phyloP scores from a whole-genome alignment of 441 rosid species.

The Iberis amara region DNA sequence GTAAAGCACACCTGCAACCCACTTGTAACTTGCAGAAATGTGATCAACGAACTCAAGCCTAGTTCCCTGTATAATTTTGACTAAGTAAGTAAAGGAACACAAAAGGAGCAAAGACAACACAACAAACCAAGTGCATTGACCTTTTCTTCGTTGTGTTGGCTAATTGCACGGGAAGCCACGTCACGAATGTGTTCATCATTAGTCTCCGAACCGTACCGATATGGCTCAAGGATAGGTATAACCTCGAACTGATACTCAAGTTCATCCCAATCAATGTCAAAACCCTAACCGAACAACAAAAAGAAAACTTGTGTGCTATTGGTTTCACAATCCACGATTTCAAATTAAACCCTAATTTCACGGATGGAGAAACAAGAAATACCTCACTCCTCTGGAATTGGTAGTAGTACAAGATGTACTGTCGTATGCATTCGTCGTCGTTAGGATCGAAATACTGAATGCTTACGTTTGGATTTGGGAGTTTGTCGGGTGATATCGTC shows the following conservation, averaged over 20 bases:
- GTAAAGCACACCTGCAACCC: constrained; percentile 2
- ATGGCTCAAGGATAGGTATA: neutral
- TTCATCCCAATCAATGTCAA: constrained; percentile 20
- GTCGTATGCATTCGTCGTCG: constrained; percentile 21
- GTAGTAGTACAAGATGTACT: constrained; percentile 19
- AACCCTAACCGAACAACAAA: constrained; percentile 13
- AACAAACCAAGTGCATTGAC: neutral
- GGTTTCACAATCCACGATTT: no score
- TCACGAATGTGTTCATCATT: constrained; percentile 4
- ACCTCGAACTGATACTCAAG: neutral
- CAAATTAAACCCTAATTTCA: neutral
- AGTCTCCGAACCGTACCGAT: neutral
- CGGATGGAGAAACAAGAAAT: neutral
- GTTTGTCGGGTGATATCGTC: neutral
- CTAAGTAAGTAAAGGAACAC: neutral
- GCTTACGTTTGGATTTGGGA: neutral
- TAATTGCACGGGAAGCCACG: constrained; percentile 4
- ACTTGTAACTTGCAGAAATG: constrained; percentile 13
- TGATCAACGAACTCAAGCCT: constrained; percentile 8
- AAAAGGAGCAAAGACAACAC: neutral
- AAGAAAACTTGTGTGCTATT: neutral
- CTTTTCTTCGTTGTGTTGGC: neutral
- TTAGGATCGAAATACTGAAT: neutral
- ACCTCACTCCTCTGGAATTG: constrained; percentile 22
- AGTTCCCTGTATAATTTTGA: neutral